A percentile compares a stretch with the other conserved stretches of the same genome.
Evolutionary conservation across 371 early-diverging fungal genomes (phyloP).

Genomic region (Enterocytospora artemiae): DNA sequence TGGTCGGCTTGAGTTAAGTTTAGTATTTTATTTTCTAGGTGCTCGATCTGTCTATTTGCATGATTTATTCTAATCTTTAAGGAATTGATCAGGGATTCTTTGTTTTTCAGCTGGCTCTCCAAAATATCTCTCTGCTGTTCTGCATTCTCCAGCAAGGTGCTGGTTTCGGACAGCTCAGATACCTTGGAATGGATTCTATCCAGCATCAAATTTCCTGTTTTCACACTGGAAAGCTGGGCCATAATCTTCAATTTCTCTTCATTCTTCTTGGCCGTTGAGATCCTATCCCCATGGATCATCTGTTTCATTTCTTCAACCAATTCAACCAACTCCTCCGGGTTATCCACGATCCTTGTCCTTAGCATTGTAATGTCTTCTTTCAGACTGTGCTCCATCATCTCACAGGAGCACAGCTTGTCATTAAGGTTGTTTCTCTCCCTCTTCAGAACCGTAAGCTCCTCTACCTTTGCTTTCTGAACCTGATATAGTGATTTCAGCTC

Average conservation of each 20-base stretch:
- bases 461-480: constrained; percentile 24
- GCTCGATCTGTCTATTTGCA: constrained; percentile 43
- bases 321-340: constrained; percentile 42
- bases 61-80: constrained; percentile 35
- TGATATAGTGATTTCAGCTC: constrained; percentile 39
- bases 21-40: constrained; percentile 43
- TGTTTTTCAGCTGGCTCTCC: constrained; percentile 34
- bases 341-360: constrained; percentile 46
- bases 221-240: neutral
- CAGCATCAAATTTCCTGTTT: constrained; percentile 12
- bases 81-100: constrained; percentile 33
- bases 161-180: constrained; percentile 2
- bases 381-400: constrained; percentile 34
- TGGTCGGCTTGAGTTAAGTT: constrained; percentile 41
- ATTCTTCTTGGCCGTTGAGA: constrained; percentile 16
- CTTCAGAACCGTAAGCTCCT: constrained; percentile 32
- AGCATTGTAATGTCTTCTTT: constrained; percentile 44
- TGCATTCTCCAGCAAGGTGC: constrained; percentile 15
- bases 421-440: constrained; percentile 25
- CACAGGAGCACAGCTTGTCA: constrained; percentile 38
- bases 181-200: constrained; percentile 13
- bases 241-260: constrained; percentile 8
- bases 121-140: constrained; percentile 24
- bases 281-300: constrained; percentile 32
- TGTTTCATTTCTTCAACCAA: constrained; percentile 50